Evolutionary conservation across 2,329 filamentous ascomycete species (phyloP), one percentile per base, ranked within the genome.

Genomic region (Ophiostoma populinum): DNA sequence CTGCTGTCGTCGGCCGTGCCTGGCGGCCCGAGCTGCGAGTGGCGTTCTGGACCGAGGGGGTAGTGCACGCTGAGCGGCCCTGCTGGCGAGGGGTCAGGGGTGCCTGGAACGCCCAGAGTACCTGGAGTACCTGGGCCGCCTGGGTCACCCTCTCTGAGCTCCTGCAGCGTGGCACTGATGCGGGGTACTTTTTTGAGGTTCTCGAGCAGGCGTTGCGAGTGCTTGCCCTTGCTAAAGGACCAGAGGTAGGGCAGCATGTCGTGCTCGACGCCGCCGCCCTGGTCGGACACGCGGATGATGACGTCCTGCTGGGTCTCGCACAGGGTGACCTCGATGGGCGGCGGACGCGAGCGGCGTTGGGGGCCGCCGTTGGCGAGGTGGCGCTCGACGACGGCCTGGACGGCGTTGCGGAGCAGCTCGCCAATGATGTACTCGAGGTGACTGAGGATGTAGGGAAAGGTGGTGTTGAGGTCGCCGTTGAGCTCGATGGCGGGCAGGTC

Each of bases 361-460:
- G 21, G 20, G 20, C 20, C 10, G 16, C 16, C 33, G 22, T 12
- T 27, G 26, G 21, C 22, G 10, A 33, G 59, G 39, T 76, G 72
- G 44, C 72, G 70, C 50, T 94, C 87, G 40, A 92, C 77, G 24
- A 90, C 75, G 15, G 86, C 86, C 55, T 95, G 86, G 12, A 98
- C 81, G 0, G 83, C 92, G 57, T 98, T 98, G 24, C 90, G 77
- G 17, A 98, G 65, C 16, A 98, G 73, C 58, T 98, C 90, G 34
- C 90, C 86, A 38, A 98, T 71, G 47, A 98, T 94, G 56, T 98
- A 98, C 57, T 98, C 87, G 34, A 98, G 69, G 52, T 95, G 90
- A 50, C 78, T 90, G 34, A 93, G 70, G 43, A 98, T 95, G 50
- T 94, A 98, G 2, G 92, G 90, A 50, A 98, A 98, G 21, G 76